Evolutionary conservation across 768 basidiomycete genomes (phyloP).

Genomic region (Termitomyces sp.): DNA sequence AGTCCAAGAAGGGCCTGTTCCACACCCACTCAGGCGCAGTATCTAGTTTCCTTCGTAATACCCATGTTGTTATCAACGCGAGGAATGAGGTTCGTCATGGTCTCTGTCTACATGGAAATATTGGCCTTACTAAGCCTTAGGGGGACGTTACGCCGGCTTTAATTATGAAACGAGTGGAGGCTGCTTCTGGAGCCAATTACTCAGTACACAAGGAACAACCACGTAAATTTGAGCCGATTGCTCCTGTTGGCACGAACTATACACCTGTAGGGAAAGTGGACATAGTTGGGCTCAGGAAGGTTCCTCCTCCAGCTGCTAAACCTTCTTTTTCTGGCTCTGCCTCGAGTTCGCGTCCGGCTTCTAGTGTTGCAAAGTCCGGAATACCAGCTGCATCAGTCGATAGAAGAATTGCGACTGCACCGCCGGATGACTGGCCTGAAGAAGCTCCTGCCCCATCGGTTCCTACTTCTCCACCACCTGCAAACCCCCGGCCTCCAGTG

Average conservation of each 20-base stretch:
- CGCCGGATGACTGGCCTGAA: conserved; percentile 56
- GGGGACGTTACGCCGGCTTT: conserved; percentile 73
- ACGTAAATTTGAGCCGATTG: conserved; percentile 71
- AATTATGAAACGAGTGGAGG: conserved; percentile 85
- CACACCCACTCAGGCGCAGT: conserved; percentile 83
- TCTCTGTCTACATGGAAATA: neutral
- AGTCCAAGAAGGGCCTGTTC: conserved; percentile 87
- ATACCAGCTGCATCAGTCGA: conserved; percentile 38
- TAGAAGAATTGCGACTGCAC: conserved; percentile 33
- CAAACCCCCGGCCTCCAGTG: conserved; percentile 42
- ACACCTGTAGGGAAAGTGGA: conserved; percentile 72
- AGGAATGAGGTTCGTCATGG: conserved; percentile 65
- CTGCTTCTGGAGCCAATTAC: conserved; percentile 88
- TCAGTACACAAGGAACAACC: conserved; percentile 75
- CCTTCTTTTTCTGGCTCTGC: conserved; percentile 36
- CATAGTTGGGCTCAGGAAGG: conserved; percentile 52
- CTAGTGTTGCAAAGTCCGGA: conserved; percentile 32
- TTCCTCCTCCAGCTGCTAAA: conserved; percentile 27
- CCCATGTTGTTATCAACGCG: conserved; percentile 83
- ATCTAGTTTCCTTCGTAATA: conserved; percentile 71
- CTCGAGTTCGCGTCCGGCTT: conserved; percentile 41
- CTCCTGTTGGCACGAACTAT: conserved; percentile 75
- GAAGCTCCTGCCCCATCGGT: conserved; percentile 34
- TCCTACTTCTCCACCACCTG: conserved; percentile 34
- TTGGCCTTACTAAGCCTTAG: conserved; percentile 18